These are phyloP conservation scores for Echium plantagineum DNA, from an alignment of 257 asterid species.

Conservation along the genomic window DNA sequence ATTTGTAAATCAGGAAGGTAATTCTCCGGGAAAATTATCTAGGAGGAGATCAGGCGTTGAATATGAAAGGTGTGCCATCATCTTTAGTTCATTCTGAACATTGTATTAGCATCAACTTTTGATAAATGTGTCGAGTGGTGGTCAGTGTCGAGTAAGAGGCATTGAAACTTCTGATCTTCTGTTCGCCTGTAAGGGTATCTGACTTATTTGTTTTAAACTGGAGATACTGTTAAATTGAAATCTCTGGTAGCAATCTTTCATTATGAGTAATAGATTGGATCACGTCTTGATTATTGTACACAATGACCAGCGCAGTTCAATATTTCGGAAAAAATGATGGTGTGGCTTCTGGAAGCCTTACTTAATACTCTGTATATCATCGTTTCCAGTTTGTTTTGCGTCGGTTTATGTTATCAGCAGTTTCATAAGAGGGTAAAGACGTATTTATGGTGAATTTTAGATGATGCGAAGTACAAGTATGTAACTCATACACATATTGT, in stretches of 20 bases:
- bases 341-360: no score
- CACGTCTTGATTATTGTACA: no score
- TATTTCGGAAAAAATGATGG: background rate
- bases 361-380: background rate
- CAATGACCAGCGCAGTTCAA: background rate
- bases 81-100: background rate
- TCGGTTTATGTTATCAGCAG: background rate
- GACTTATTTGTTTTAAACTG: no score
- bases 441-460: background rate
- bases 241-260: background rate
- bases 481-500: background rate
- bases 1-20: conserved; percentile 55
- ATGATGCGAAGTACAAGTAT: background rate
- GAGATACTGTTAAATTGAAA: no score
- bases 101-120: background rate
- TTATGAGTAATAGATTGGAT: no score
- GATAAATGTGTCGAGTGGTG: background rate
- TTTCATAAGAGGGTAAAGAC: background rate
- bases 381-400: background rate
- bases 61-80: conserved; percentile 51
- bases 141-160: no score
- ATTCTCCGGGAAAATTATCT: conserved; percentile 46
- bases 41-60: conserved; percentile 55
- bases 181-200: no score
- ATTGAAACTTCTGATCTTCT: background rate